Evolutionary conservation across 2,329 filamentous ascomycete species (phyloP).

Genomic region (Ophiostoma ips): DNA sequence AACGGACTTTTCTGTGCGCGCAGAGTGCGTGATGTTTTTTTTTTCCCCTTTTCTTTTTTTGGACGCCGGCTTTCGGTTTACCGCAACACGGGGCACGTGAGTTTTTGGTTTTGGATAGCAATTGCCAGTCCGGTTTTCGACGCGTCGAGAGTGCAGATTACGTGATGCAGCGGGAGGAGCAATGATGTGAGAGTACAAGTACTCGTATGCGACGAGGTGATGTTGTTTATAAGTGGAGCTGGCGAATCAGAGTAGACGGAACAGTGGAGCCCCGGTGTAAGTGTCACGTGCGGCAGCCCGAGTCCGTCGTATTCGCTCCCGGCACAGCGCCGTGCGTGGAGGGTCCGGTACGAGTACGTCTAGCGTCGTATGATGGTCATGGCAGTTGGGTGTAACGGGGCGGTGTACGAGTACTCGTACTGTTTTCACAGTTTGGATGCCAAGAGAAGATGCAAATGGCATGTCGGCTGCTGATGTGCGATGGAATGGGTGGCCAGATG

Average conservation of each 20-base stretch:
- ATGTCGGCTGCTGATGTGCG: too few species aligned
- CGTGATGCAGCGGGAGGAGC: neutral
- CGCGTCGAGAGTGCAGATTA: neutral
- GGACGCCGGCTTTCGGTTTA: slow-evolving; percentile 4
- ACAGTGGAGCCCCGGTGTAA: slow-evolving; percentile 5
- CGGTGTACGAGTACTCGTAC: too few species aligned
- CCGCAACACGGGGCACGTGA: neutral
- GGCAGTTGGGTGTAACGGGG: too few species aligned
- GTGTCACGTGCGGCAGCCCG: slow-evolving; percentile 3
- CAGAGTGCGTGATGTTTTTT: slow-evolving; percentile 9
- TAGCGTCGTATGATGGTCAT: too few species aligned
- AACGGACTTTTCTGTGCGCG: slow-evolving; percentile 6
- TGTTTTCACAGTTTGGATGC: too few species aligned
- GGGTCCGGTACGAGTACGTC: too few species aligned
- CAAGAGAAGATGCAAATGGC: too few species aligned
- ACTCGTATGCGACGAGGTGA: neutral
- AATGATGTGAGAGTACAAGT: too few species aligned
- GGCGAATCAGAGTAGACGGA: neutral
- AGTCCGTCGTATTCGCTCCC: neutral
- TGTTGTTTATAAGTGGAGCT: slow-evolving; percentile 6
- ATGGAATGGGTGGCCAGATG: too few species aligned
- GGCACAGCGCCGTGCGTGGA: too few species aligned
- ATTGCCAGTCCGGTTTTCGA: neutral
- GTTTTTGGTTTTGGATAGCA: neutral
- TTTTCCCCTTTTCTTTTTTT: too few species aligned